These are phyloP conservation scores for Penicillium coprophilum DNA, from an alignment of 495 filamentous ascomycete species.

Conservation along the genomic window DNA sequence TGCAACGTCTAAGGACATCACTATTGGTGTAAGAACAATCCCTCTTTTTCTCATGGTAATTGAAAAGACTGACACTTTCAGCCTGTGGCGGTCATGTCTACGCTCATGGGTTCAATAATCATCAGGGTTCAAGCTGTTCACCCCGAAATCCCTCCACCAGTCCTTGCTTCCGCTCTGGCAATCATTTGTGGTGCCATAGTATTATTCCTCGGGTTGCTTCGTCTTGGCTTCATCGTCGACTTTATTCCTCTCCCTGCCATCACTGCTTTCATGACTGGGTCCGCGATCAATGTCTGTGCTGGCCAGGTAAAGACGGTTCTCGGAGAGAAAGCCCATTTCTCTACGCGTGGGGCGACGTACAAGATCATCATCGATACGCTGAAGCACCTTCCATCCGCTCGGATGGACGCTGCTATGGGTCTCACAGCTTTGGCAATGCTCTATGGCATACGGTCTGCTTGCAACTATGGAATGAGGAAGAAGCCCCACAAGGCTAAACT, in stretches of 20 bases:
- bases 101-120: constrained; percentile 76
- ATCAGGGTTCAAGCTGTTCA: constrained; percentile 49
- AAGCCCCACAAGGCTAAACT: constrained; percentile 66
- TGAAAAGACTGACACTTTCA: constrained; percentile 30
- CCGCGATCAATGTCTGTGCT: constrained; percentile 83
- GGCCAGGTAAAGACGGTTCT: constrained; percentile 81
- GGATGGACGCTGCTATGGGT: constrained; percentile 81
- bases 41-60: constrained; percentile 12
- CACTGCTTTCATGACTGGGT: constrained; percentile 96
- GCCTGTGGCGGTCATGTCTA: constrained; percentile 94
- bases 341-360: constrained; percentile 74
- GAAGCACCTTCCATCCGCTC: constrained; percentile 64
- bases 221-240: constrained; percentile 88
- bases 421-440: constrained; percentile 75
- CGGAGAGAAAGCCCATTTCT: constrained; percentile 69
- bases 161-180: constrained; percentile 74
- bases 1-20: constrained; percentile 96
- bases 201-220: constrained; percentile 70
- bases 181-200: constrained; percentile 78
- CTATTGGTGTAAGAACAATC: constrained; percentile 74
- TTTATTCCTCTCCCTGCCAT: constrained; percentile 87
- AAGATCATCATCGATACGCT: constrained; percentile 79
- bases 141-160: constrained; percentile 56
- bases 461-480: constrained; percentile 61
- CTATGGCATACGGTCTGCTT: constrained; percentile 70